A percentile compares a stretch with the other conserved stretches of the same genome.
Evolutionary conservation across 2,329 filamentous ascomycete genomes (phyloP).

Genomic region (Taxawa tesnikishii): DNA sequence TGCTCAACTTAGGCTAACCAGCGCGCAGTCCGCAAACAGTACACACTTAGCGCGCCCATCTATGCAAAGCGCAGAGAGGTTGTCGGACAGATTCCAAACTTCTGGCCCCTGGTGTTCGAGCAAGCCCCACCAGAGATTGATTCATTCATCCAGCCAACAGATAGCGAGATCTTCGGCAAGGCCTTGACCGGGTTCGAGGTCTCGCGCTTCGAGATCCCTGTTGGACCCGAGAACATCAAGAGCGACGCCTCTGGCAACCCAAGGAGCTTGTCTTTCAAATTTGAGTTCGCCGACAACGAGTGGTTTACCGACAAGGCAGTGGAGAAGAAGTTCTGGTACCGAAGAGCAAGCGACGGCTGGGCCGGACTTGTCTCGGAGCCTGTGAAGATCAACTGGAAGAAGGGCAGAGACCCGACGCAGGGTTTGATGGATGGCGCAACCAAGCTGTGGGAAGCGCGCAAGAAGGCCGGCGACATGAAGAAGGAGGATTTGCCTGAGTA

Average conservation of each 20-base stretch:
- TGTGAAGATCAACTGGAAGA: slow-evolving; percentile 70
- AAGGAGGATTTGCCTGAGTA: slow-evolving; percentile 40
- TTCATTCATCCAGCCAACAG: slow-evolving; percentile 72
- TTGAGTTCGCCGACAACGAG: slow-evolving; percentile 71
- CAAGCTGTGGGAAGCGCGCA: slow-evolving; percentile 54
- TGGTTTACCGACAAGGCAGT: slow-evolving; percentile 67
- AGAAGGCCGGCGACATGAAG: slow-evolving; percentile 29
- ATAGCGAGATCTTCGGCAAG: slow-evolving; percentile 60
- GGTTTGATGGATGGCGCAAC: slow-evolving; percentile 66
- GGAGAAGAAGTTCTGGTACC: slow-evolving; percentile 88
- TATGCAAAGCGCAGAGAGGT: slow-evolving; percentile 65
- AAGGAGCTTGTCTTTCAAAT: slow-evolving; percentile 63
- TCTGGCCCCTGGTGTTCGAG: slow-evolving; percentile 92
- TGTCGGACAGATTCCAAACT: slow-evolving; percentile 64
- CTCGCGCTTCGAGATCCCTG: slow-evolving; percentile 65
- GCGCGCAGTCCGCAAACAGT: slow-evolving; percentile 56
- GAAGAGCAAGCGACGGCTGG: slow-evolving; percentile 56
- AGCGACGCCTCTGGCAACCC: slow-evolving; percentile 56
- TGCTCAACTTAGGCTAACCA: slow-evolving; percentile 8
- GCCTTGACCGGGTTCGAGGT: slow-evolving; percentile 59
- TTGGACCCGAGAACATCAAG: slow-evolving; percentile 18
- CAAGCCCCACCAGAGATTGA: slow-evolving; percentile 77
- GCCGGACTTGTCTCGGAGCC: slow-evolving; percentile 76
- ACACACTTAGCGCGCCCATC: slow-evolving; percentile 53
- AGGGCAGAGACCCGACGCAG: slow-evolving; percentile 67